Percentiles rank a stretch among this genome's conserved stretches.
These are phyloP conservation scores for Exobasidium rhododendri DNA, from an alignment of 1,284 basidiomycete genomes.

Conservation along the genomic window DNA sequence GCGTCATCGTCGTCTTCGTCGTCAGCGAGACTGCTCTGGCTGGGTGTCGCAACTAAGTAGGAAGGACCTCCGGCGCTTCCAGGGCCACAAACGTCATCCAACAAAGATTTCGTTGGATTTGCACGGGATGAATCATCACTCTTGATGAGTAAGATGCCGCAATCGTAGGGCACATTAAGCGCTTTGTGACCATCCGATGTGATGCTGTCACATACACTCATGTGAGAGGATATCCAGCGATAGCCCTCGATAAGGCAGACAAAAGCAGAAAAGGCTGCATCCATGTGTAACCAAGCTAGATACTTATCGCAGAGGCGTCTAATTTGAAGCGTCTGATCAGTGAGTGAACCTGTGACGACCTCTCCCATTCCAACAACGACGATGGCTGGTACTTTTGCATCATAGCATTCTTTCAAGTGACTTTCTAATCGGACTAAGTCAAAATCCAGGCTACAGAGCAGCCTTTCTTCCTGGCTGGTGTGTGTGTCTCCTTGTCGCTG, in stretches of 20 bases:
- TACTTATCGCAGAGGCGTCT: conserved; percentile 55
- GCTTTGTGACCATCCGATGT: conserved; percentile 57
- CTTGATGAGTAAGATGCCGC: conserved; percentile 59
- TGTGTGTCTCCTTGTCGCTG: conserved; percentile 21
- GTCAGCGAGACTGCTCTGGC: conserved; percentile 7
- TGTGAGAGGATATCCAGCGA: conserved; percentile 51
- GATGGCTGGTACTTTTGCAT: conserved; percentile 52
- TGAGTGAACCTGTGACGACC: conserved; percentile 58
- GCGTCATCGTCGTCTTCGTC: not conserved
- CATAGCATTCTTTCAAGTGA: conserved; percentile 42
- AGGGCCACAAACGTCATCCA: conserved; percentile 57
- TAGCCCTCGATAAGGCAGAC: conserved; percentile 57
- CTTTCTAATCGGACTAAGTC: conserved; percentile 55
- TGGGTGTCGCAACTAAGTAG: conserved; percentile 53
- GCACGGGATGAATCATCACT: conserved; percentile 2
- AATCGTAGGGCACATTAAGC: conserved; percentile 59
- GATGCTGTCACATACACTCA: conserved; percentile 58
- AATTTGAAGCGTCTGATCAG: conserved; percentile 49
- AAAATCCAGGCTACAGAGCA: conserved; percentile 49
- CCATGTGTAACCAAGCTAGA: conserved; percentile 60
- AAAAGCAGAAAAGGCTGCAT: conserved; percentile 61
- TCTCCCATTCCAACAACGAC: conserved; percentile 59
- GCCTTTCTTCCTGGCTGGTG: not conserved
- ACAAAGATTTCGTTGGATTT: conserved; percentile 23
- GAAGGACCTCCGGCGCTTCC: conserved; percentile 54